Conservation (phyloP, 805 yeast genomes). For the Monosporozyma servazzii region DNA sequence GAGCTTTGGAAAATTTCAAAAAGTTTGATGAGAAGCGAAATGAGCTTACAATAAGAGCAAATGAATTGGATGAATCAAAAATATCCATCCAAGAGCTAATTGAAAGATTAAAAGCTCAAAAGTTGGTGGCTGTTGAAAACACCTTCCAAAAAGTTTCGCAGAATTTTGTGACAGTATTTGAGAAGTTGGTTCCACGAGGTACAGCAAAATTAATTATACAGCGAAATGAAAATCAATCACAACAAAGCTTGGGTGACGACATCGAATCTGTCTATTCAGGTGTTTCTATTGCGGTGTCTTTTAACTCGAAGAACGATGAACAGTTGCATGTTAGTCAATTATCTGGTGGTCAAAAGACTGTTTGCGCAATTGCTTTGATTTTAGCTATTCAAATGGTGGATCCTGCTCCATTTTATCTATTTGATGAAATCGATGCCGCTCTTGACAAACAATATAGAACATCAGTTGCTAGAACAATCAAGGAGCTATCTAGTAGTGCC, state of each 20-base stretch:
- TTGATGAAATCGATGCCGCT: constrained; percentile 96
- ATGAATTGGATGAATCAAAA: constrained; percentile 61
- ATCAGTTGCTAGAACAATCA: constrained; percentile 71
- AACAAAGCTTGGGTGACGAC: constrained; percentile 14
- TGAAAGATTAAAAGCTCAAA: constrained; percentile 59
- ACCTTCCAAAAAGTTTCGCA: constrained; percentile 70
- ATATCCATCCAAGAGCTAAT: constrained; percentile 67
- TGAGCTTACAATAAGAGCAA: constrained; percentile 53
- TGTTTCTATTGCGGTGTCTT: constrained; percentile 78
- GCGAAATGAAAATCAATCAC: constrained; percentile 24
- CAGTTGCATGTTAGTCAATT: constrained; percentile 83
- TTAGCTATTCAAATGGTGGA: constrained; percentile 91
- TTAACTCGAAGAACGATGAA: constrained; percentile 77
- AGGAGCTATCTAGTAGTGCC: constrained; percentile 54
- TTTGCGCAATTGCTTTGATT: constrained; percentile 92
- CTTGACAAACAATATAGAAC: constrained; percentile 85
- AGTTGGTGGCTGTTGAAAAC: constrained; percentile 69
- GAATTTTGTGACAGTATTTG: constrained; percentile 68
- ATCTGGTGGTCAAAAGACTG: constrained; percentile 93
- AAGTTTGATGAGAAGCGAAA: constrained; percentile 66
- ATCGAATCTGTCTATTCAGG: constrained; percentile 49
- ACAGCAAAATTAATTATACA: constrained; percentile 65
- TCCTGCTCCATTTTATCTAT: constrained; percentile 93
- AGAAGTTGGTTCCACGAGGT: constrained; percentile 75
- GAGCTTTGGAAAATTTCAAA: constrained; percentile 76